A percentile compares a stretch with the other conserved stretches of the same genome.
phyloP scores from a whole-genome alignment of 225 moss, liverwort and hornwort species.

The Bryoerythrophyllum caledonicum region DNA sequence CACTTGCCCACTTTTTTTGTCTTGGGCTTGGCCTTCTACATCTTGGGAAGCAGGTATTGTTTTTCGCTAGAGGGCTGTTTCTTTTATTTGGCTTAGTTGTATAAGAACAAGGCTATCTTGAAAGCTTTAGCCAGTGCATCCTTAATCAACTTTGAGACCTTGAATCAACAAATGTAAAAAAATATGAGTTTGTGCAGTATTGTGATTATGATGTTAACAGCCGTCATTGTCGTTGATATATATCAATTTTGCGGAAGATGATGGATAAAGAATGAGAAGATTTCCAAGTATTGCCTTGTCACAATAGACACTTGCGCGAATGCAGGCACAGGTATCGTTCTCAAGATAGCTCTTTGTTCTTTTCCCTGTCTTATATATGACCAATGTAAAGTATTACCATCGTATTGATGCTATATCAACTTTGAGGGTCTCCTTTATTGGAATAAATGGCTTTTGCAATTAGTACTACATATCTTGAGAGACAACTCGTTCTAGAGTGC shows the following conservation, averaged over 20 bases:
- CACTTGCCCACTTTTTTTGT: constrained; percentile 89
- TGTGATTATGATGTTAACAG: not conserved
- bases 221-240: not conserved
- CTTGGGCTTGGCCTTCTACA: constrained; percentile 96
- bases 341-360: constrained; percentile 61
- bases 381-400: not conserved
- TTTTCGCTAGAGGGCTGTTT: not conserved
- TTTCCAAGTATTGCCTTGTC: no score
- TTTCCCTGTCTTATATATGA: not conserved
- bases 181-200: constrained; percentile 9
- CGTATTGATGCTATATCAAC: not conserved
- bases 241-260: not conserved
- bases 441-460: not conserved
- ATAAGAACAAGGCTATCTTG: not conserved
- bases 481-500: no score
- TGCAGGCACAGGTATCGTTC: constrained; percentile 95
- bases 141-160: not conserved
- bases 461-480: constrained; percentile 10
- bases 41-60: constrained; percentile 92
- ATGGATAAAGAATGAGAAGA: constrained; percentile 64
- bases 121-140: constrained; percentile 3
- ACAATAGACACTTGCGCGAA: no score
- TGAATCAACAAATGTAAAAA: not conserved
- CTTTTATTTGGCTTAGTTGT: constrained; percentile 3
- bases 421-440: not conserved